Conservation (phyloP, 106 monocot species). For the Gastrodia elata region DNA sequence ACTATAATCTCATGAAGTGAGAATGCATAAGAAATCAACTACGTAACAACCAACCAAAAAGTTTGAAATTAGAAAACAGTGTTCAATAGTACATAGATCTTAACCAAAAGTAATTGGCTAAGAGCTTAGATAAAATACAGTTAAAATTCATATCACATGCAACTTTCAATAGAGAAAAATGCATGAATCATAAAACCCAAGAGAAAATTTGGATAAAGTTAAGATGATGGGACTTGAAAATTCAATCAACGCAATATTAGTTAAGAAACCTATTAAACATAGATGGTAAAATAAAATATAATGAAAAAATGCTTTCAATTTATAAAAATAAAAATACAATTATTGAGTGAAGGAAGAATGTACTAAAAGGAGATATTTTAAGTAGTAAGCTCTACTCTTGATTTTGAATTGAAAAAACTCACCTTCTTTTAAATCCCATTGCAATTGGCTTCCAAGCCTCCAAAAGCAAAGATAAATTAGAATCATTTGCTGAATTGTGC, state of each 20-base stretch:
- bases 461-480: slow-evolving; percentile 50
- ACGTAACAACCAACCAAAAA: too few species aligned
- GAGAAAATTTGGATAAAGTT: not conserved
- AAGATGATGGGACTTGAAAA: not conserved
- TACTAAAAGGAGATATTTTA: not conserved
- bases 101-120: not conserved
- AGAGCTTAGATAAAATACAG: not conserved
- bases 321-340: not conserved
- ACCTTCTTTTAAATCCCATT: slow-evolving; percentile 95
- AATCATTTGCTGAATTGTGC: slow-evolving; percentile 14
- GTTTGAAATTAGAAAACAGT: not conserved
- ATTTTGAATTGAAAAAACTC: too few species aligned
- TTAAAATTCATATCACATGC: not conserved
- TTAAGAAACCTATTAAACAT: not conserved
- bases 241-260: not conserved
- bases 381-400: not conserved
- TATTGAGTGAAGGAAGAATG: not conserved
- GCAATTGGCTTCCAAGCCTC: slow-evolving; percentile 86
- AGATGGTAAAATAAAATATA: not conserved
- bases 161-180: not conserved
- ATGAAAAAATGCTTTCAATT: not conserved
- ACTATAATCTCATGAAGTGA: too few species aligned
- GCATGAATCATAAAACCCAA: not conserved
- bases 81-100: not conserved
- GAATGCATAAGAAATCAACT: too few species aligned